These are phyloP conservation scores for Saccharomycopsis hybrid DNA, from an alignment of 1,139 yeast species.

Conservation along the genomic window DNA sequence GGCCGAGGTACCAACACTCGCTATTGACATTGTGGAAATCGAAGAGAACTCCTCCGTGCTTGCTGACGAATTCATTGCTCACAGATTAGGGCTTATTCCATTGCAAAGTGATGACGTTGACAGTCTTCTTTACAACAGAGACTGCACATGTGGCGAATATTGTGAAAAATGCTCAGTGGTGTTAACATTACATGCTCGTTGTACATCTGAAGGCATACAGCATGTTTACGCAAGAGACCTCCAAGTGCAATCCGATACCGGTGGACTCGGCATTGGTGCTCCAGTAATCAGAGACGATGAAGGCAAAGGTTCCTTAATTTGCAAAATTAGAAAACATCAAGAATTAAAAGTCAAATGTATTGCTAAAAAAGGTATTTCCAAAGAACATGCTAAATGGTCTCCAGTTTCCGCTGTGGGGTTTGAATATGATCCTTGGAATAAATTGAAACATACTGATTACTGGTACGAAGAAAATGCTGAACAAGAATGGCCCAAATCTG, in stretches of 20 bases:
- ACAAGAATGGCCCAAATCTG: slow-evolving; percentile 87
- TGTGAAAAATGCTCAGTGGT: slow-evolving; percentile 93
- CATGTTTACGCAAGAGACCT: slow-evolving; percentile 87
- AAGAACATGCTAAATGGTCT: slow-evolving; percentile 98
- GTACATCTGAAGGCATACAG: slow-evolving; percentile 78
- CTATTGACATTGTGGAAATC: slow-evolving; percentile 93
- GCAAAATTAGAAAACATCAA: slow-evolving; percentile 90
- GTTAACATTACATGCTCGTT: slow-evolving; percentile 76
- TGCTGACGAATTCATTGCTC: slow-evolving; percentile 95
- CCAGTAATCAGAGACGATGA: slow-evolving; percentile 79
- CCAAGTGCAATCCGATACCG: slow-evolving; percentile 41
- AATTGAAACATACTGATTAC: slow-evolving; percentile 86
- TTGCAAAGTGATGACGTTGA: slow-evolving; percentile 81
- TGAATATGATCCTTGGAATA: slow-evolving; percentile 99
- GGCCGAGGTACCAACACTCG: slow-evolving; percentile 93
- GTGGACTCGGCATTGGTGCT: slow-evolving; percentile 52
- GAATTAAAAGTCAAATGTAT: slow-evolving; percentile 84
- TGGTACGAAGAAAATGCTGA: slow-evolving; percentile 93
- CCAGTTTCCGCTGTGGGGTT: slow-evolving; percentile 97
- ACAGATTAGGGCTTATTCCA: slow-evolving; percentile 88
- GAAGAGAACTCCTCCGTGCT: slow-evolving; percentile 89
- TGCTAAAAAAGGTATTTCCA: slow-evolving; percentile 96
- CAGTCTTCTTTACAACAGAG: slow-evolving; percentile 73
- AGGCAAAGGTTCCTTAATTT: slow-evolving; percentile 77
- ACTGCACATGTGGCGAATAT: slow-evolving; percentile 96